Evolutionary conservation across 106 monocot genomes (phyloP).

Genomic region (Dendrobium officinale): DNA sequence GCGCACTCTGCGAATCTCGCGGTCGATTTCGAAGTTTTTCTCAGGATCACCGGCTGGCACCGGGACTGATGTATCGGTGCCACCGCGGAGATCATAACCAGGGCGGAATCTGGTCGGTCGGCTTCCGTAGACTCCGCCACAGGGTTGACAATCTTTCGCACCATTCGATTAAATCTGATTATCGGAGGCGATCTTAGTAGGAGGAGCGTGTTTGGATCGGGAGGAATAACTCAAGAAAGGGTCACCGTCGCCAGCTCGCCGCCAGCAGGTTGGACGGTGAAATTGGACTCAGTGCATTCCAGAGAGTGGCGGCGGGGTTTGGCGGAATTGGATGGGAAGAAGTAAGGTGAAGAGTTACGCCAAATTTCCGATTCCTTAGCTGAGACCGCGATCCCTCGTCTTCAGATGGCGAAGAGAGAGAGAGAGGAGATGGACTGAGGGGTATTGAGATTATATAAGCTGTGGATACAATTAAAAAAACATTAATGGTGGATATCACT

Average conservation of each 20-base stretch:
- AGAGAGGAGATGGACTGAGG: too few relatives aligned
- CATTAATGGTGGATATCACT: too few relatives aligned
- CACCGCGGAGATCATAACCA: not conserved
- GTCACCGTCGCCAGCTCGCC: not conserved
- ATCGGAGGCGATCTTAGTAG: not conserved
- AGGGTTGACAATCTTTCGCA: not conserved
- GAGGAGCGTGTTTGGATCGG: not conserved
- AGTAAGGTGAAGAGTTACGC: too few relatives aligned
- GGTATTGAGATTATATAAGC: too few relatives aligned
- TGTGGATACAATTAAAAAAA: too few relatives aligned
- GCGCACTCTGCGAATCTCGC: constrained; percentile 34
- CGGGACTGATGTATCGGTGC: not conserved
- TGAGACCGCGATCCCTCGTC: too few relatives aligned
- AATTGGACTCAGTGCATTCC: too few relatives aligned
- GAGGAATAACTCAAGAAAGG: not conserved
- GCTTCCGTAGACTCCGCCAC: not conserved
- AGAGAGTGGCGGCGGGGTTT: too few relatives aligned
- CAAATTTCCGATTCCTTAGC: too few relatives aligned
- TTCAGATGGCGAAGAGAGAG: too few relatives aligned
- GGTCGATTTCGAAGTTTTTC: not conserved
- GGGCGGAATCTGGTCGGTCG: not conserved
- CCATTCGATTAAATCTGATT: not conserved
- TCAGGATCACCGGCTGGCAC: not conserved
- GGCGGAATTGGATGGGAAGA: too few relatives aligned
- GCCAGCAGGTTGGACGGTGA: too few relatives aligned